Conservation (phyloP, 768 basidiomycete genomes). For the Lactarius pseudohatsudake region DNA sequence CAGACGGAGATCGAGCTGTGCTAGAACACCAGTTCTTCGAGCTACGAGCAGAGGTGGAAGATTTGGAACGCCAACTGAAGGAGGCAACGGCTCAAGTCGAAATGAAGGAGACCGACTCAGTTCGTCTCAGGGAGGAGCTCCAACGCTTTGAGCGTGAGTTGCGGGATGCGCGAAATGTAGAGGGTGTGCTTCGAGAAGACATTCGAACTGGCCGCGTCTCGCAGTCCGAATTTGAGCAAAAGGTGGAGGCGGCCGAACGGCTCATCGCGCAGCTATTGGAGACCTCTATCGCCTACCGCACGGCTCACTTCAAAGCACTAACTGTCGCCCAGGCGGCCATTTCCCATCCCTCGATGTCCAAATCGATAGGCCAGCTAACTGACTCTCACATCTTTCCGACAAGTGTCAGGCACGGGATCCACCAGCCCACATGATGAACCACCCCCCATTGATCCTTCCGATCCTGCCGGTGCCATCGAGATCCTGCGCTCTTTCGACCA, state of each 20-base stretch:
- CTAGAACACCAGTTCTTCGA: constrained; percentile 86
- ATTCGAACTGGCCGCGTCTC: constrained; percentile 66
- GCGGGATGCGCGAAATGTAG: constrained; percentile 62
- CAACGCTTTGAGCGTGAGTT: constrained; percentile 70
- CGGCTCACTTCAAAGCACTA: constrained; percentile 72
- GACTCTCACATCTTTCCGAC: constrained; percentile 34
- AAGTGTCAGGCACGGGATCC: constrained; percentile 49
- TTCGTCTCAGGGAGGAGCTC: constrained; percentile 70
- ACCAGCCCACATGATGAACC: constrained; percentile 58
- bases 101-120: constrained; percentile 64
- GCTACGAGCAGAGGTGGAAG: constrained; percentile 60
- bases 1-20: constrained; percentile 91
- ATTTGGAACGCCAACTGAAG: constrained; percentile 59
- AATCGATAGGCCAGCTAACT: constrained; percentile 45
- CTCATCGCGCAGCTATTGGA: constrained; percentile 81
- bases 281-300: constrained; percentile 74
- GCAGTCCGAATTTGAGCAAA: constrained; percentile 65
- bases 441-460: constrained; percentile 74
- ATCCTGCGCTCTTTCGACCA: constrained; percentile 74
- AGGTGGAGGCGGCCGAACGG: constrained; percentile 61
- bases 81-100: constrained; percentile 61
- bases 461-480: constrained; percentile 69
- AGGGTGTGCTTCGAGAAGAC: constrained; percentile 72
- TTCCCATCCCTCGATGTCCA: constrained; percentile 48
- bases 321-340: constrained; percentile 59